Percentiles rank a stretch among this genome's conserved stretches.
These are phyloP conservation scores for Backusella psychrophila DNA, from an alignment of 192 early-diverging fungal genomes.

Conservation along the genomic window DNA sequence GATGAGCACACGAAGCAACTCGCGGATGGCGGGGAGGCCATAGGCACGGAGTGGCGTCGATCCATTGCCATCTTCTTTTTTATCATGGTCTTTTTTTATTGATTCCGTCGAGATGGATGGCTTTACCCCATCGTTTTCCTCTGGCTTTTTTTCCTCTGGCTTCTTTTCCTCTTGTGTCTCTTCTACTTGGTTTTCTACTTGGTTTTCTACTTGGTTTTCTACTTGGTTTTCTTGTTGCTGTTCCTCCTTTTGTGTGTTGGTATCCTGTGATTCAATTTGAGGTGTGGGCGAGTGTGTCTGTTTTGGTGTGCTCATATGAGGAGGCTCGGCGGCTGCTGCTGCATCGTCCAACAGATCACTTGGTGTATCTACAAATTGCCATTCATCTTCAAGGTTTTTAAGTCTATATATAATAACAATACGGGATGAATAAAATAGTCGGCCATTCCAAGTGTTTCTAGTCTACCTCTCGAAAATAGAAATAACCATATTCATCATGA, in stretches of 20 bases:
- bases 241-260: neutral
- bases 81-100: neutral
- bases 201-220: neutral
- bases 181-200: neutral
- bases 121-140: neutral
- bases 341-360: conserved; percentile 4
- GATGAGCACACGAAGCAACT: conserved; percentile 88
- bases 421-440: neutral
- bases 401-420: conserved; percentile 20
- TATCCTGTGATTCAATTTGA: neutral
- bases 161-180: neutral
- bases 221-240: neutral
- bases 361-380: conserved; percentile 28
- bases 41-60: conserved; percentile 42
- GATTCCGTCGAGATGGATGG: neutral
- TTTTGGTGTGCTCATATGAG: conserved; percentile 33
- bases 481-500: conserved; percentile 70
- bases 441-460: neutral
- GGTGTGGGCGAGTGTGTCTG: conserved; percentile 18
- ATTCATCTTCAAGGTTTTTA: conserved; percentile 38
- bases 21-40: conserved; percentile 84
- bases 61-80: neutral
- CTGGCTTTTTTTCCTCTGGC: neutral
- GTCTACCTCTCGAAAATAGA: conserved; percentile 72
- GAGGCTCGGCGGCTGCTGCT: neutral